Percentiles rank a stretch among this genome's conserved stretches.
phyloP scores from a whole-genome alignment of 768 basidiomycete species.

The Panus rudis region DNA sequence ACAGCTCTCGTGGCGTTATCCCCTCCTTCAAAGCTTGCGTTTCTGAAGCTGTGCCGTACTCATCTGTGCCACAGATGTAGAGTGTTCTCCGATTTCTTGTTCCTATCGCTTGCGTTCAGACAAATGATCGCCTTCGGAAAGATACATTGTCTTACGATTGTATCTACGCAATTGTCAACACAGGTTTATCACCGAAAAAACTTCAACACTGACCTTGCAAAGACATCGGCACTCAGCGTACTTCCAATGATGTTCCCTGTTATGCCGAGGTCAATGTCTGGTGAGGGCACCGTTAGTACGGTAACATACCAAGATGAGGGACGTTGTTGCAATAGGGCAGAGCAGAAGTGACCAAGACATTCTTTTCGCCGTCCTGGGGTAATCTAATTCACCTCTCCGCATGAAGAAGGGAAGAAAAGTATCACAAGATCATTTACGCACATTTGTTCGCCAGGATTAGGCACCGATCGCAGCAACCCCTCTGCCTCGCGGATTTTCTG shows the following conservation, averaged over 20 bases:
- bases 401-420: conserved; percentile 1
- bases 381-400: conserved; percentile 32
- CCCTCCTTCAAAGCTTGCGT: conserved; percentile 92
- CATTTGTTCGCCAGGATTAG: conserved; percentile 38
- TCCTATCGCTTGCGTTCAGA: conserved; percentile 22
- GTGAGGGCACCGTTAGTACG: conserved; percentile 11
- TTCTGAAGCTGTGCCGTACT: conserved; percentile 99
- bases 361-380: conserved; percentile 81
- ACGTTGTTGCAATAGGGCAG: conserved; percentile 97
- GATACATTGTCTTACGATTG: conserved; percentile 12
- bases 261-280: conserved; percentile 1
- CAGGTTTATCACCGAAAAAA: neutral
- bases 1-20: conserved; percentile 69
- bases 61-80: conserved; percentile 97
- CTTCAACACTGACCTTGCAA: conserved; percentile 65
- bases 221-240: conserved; percentile 94
- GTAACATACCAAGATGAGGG: conserved; percentile 75
- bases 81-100: conserved; percentile 85
- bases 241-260: conserved; percentile 90
- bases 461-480: conserved; percentile 36
- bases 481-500: conserved; percentile 36
- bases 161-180: conserved; percentile 4
- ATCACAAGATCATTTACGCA: conserved; percentile 14
- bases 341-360: conserved; percentile 90
- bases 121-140: conserved; percentile 17